phyloP scores from a whole-genome alignment of 2,329 filamentous ascomycete genomes.

The Ceratocystis colombiana region DNA sequence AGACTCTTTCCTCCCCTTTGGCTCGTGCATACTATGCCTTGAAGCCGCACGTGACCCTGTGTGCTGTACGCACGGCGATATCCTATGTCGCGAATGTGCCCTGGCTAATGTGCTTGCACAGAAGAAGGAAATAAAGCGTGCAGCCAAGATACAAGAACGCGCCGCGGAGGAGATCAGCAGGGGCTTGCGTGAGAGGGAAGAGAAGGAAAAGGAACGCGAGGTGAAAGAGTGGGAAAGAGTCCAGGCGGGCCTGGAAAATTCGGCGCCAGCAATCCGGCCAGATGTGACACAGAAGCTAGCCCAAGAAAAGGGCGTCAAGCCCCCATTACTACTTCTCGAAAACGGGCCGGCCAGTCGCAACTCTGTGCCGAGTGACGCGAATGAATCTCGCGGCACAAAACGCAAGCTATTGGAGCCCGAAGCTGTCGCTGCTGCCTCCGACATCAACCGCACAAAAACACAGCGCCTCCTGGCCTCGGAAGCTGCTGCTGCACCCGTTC shows the following conservation, averaged over 20 bases:
- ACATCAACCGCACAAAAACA: conserved; percentile 59
- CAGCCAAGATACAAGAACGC: conserved; percentile 52
- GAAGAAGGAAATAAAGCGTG: conserved; percentile 77
- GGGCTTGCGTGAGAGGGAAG: conserved; percentile 41
- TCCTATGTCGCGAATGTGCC: conserved; percentile 94
- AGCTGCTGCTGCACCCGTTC: conserved; percentile 54
- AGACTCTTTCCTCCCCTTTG: conserved; percentile 87
- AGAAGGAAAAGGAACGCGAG: conserved; percentile 47
- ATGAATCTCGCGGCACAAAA: conserved; percentile 38
- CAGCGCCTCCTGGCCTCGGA: conserved; percentile 59
- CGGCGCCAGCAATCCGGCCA: not conserved
- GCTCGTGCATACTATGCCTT: conserved; percentile 78
- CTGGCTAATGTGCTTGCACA: conserved; percentile 84
- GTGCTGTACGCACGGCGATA: conserved; percentile 70
- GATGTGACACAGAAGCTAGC: conserved; percentile 29
- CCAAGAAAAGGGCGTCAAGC: not conserved
- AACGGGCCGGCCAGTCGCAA: not conserved
- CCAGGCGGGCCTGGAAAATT: conserved; percentile 56
- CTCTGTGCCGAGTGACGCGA: not conserved
- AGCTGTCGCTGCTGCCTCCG: conserved; percentile 55
- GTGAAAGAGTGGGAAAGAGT: conserved; percentile 75
- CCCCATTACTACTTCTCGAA: conserved; percentile 10
- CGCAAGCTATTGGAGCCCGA: conserved; percentile 68
- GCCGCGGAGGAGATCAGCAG: conserved; percentile 38
- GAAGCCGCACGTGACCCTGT: conserved; percentile 72